These are phyloP conservation scores for Pythium myriotylum DNA, from an alignment of 352 stramenopile species.

Conservation along the genomic window DNA sequence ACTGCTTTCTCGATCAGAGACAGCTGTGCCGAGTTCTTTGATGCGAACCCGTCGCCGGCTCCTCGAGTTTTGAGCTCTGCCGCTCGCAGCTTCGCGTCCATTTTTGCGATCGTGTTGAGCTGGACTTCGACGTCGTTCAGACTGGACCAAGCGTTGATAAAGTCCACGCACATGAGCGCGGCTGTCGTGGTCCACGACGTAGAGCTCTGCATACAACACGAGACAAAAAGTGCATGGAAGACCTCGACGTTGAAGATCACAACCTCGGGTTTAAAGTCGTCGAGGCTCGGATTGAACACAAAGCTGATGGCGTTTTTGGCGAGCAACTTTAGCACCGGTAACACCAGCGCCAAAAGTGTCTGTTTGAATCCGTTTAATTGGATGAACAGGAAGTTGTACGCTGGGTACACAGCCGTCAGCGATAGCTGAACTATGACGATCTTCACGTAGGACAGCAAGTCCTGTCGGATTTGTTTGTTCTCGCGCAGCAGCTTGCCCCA, in stretches of 20 bases:
- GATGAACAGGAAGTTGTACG: conserved; percentile 23
- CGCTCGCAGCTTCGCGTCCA: background rate
- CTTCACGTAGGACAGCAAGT: conserved; percentile 1
- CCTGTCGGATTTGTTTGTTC: background rate
- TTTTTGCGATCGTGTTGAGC: background rate
- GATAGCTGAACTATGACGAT: background rate
- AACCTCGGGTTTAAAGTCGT: conserved; percentile 32
- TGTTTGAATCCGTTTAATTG: conserved; percentile 8
- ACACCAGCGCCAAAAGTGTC: conserved; percentile 19
- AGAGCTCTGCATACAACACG: conserved; percentile 21
- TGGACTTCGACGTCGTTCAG: conserved; percentile 6
- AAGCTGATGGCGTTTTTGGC: conserved; percentile 41
- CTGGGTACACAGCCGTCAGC: conserved; percentile 18
- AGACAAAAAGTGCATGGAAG: conserved; percentile 17
- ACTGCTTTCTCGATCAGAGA: conserved; percentile 11
- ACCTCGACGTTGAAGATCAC: conserved; percentile 24
- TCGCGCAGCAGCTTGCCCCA: background rate
- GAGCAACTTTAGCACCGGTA: conserved; percentile 41
- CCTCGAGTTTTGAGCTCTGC: too few species aligned
- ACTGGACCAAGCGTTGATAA: background rate
- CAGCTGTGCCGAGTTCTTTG: background rate
- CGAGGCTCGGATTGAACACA: conserved; percentile 2
- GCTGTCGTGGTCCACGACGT: background rate
- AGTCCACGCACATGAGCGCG: conserved; percentile 2
- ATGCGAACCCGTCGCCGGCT: too few species aligned